Evolutionary conservation across 345 rosid species (phyloP).

Genomic region (Draba incana): DNA sequence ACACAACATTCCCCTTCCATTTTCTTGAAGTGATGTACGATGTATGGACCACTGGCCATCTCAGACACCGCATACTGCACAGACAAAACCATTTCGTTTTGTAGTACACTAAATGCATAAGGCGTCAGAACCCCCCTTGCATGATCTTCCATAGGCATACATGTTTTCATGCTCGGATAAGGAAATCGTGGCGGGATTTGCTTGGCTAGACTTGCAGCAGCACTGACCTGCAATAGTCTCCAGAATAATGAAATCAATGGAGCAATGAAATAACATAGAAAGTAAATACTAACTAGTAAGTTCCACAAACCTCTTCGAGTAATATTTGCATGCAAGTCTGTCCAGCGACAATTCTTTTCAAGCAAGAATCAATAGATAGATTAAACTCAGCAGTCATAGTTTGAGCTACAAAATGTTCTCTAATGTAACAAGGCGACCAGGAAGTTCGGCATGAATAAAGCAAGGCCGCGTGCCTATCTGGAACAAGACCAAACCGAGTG

Average conservation of each 20-base stretch:
- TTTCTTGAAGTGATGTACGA: constrained; percentile 75
- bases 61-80: constrained; percentile 73
- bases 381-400: constrained; percentile 68
- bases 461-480: constrained; percentile 77
- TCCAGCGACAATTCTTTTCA: constrained; percentile 59
- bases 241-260: constrained; percentile 31
- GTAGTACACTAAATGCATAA: constrained; percentile 71
- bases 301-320: constrained; percentile 73
- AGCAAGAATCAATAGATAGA: constrained; percentile 58
- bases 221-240: constrained; percentile 55
- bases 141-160: constrained; percentile 86
- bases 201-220: constrained; percentile 53
- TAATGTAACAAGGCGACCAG: constrained; percentile 68
- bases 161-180: constrained; percentile 62
- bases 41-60: constrained; percentile 82
- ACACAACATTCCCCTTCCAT: constrained; percentile 78
- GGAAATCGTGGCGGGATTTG: constrained; percentile 47
- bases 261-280: constrained; percentile 8
- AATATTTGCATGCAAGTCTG: constrained; percentile 70
- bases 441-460: constrained; percentile 66
- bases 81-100: constrained; percentile 80
- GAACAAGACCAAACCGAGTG: constrained; percentile 74
- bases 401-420: constrained; percentile 75
- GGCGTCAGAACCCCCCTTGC: constrained; percentile 77
- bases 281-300: neutral